These are phyloP conservation scores for Mariannaea sp. DNA, from an alignment of 2,329 filamentous ascomycete species.

Conservation along the genomic window DNA sequence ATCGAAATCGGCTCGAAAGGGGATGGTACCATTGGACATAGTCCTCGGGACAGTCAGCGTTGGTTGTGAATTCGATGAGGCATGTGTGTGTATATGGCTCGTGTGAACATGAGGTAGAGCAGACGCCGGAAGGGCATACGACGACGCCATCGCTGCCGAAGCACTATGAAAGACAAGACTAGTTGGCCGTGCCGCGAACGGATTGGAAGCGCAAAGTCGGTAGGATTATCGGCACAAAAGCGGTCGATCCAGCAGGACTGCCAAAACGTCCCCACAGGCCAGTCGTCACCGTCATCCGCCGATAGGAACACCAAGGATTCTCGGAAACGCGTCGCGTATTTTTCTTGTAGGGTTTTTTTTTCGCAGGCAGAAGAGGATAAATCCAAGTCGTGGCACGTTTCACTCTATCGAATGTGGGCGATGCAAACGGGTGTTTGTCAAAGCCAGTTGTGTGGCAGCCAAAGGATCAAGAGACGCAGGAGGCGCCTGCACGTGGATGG, in stretches of 20 bases:
- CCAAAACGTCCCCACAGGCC: constrained; percentile 26
- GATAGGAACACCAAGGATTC: constrained; percentile 11
- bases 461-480: constrained; percentile 13
- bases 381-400: constrained; percentile 28
- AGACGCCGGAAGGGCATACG: constrained; percentile 59
- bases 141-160: constrained; percentile 51
- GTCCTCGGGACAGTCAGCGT: constrained; percentile 48
- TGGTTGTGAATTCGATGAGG: constrained; percentile 46
- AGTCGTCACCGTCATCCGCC: constrained; percentile 37
- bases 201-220: constrained; percentile 17
- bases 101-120: constrained; percentile 55
- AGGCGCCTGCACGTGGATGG: constrained; percentile 36
- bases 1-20: constrained; percentile 41
- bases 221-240: constrained; percentile 29
- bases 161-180: constrained; percentile 6
- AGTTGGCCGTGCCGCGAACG: constrained; percentile 1
- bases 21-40: constrained; percentile 42
- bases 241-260: constrained; percentile 27
- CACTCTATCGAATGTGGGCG: constrained; percentile 15
- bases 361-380: constrained; percentile 8
- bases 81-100: constrained; percentile 48
- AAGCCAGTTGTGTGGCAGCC: constrained; percentile 22
- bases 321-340: constrained; percentile 18
- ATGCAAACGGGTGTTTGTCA: constrained; percentile 25
- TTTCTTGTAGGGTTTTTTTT: constrained; percentile 17